A percentile compares a stretch with the other conserved stretches of the same genome.
Conservation (phyloP, 2,329 filamentous ascomycete genomes). For the Alternaria ethzedia region DNA sequence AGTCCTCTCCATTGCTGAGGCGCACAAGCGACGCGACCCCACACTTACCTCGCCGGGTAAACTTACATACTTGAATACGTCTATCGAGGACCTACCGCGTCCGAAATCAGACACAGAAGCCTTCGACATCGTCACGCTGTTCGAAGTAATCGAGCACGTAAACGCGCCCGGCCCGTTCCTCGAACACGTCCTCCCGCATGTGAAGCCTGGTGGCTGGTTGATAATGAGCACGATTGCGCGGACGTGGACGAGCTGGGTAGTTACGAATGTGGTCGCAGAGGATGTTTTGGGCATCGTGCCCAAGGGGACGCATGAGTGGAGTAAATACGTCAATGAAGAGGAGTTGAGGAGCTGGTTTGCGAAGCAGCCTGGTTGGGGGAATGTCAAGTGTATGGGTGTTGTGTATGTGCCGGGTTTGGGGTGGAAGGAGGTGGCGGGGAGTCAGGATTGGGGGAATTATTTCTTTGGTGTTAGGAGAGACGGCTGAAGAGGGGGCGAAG, state of each 20-base stretch:
- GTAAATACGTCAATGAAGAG: conserved; percentile 88
- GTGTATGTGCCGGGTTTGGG: conserved; percentile 89
- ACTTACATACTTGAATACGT: conserved; percentile 75
- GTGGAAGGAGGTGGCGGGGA: conserved; percentile 82
- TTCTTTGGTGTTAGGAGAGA: conserved; percentile 82
- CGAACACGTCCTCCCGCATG: conserved; percentile 71
- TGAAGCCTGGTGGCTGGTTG: conserved; percentile 91
- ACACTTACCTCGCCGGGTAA: conserved; percentile 61
- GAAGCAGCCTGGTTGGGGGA: conserved; percentile 50
- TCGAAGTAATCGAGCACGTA: conserved; percentile 96
- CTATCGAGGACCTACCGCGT: conserved; percentile 71
- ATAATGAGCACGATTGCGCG: conserved; percentile 91
- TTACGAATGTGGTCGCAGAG: conserved; percentile 91
- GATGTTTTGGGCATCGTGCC: conserved; percentile 87
- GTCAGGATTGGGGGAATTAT: conserved; percentile 91
- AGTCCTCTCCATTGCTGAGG: conserved; percentile 76
- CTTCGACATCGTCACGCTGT: conserved; percentile 84
- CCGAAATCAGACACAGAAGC: conserved; percentile 45
- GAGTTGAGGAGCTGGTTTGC: conserved; percentile 67
- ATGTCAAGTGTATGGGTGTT: conserved; percentile 73
- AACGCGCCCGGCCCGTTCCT: conserved; percentile 77
- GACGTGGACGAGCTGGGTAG: conserved; percentile 86
- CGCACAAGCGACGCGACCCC: conserved; percentile 78
- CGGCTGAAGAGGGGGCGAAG: not conserved
- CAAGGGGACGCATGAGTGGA: conserved; percentile 93